phyloP scores from a whole-genome alignment of 1,139 yeast genomes.

The Blastobotrys raffinosifermentans region DNA sequence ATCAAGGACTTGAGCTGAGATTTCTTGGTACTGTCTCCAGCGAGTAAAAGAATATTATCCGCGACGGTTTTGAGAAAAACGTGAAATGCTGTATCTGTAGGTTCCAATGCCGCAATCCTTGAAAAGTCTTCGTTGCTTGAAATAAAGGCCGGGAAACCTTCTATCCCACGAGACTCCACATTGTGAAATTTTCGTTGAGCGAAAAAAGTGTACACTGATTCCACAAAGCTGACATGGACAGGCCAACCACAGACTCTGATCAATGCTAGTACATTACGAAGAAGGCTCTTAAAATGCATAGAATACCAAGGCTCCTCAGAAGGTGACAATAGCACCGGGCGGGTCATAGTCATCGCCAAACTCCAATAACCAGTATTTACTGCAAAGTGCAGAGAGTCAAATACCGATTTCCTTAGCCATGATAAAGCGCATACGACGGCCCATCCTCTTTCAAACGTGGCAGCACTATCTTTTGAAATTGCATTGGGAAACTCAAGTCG shows the following conservation, averaged over 20 bases:
- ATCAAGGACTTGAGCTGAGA: conserved; percentile 10
- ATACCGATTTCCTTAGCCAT: too few relatives aligned
- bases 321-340: too few relatives aligned
- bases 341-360: too few relatives aligned
- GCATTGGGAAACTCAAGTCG: too few relatives aligned
- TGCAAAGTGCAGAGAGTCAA: too few relatives aligned
- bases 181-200: background rate
- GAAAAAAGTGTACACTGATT: background rate
- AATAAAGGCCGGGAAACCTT: conserved; percentile 3
- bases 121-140: conserved; percentile 1
- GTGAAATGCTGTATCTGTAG: conserved; percentile 13
- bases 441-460: too few relatives aligned
- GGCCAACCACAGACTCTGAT: conserved; percentile 1
- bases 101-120: conserved; percentile 1
- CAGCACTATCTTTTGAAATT: too few relatives aligned
- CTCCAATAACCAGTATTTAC: too few relatives aligned
- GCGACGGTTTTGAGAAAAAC: conserved; percentile 16
- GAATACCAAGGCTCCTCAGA: background rate
- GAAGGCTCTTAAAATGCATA: background rate
- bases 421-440: too few relatives aligned
- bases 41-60: conserved; percentile 8
- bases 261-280: background rate
- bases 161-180: background rate
- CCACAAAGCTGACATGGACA: background rate
- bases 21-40: background rate